Percentiles rank a stretch among this genome's conserved stretches.
phyloP scores from a whole-genome alignment of 1,284 basidiomycete species.

The Waitea zeae region DNA sequence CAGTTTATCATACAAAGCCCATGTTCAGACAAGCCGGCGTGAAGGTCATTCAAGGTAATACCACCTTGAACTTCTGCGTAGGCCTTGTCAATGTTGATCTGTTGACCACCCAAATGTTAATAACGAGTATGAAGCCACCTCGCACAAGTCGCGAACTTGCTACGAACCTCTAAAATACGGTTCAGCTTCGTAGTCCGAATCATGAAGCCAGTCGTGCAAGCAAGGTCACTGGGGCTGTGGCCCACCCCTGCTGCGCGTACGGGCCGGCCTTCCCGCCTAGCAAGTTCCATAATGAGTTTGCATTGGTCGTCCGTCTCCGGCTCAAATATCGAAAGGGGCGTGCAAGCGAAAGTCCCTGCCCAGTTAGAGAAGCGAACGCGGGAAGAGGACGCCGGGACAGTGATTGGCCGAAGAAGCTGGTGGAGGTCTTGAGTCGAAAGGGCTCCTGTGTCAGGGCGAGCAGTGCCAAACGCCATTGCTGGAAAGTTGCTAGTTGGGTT shows the following conservation, averaged over 20 bases:
- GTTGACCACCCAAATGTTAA: conserved; percentile 6
- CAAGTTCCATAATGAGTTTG: conserved; percentile 69
- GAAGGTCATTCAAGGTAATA: conserved; percentile 61
- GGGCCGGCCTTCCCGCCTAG: conserved; percentile 50
- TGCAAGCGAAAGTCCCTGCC: conserved; percentile 49
- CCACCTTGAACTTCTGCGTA: conserved; percentile 66
- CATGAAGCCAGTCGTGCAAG: conserved; percentile 76
- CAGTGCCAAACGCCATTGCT: too few relatives aligned
- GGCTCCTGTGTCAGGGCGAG: too few relatives aligned
- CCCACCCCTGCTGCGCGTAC: conserved; percentile 81
- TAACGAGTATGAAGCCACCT: conserved; percentile 3
- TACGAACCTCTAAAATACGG: conserved; percentile 54
- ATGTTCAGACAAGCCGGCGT: conserved; percentile 46
- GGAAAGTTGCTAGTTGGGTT: too few relatives aligned
- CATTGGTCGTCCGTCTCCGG: conserved; percentile 65
- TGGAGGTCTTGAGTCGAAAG: too few relatives aligned
- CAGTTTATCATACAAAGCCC: conserved; percentile 81
- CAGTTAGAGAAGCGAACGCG: too few relatives aligned
- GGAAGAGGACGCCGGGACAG: too few relatives aligned
- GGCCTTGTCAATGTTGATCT: conserved; percentile 60
- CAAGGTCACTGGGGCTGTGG: conserved; percentile 86
- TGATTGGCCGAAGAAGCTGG: too few relatives aligned
- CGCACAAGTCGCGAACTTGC: conserved; percentile 7
- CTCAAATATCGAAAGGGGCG: conserved; percentile 55
- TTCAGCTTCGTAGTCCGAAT: conserved; percentile 59